Evolutionary conservation across 1,284 basidiomycete species (phyloP).

Genomic region (Moesziomyces sp.): DNA sequence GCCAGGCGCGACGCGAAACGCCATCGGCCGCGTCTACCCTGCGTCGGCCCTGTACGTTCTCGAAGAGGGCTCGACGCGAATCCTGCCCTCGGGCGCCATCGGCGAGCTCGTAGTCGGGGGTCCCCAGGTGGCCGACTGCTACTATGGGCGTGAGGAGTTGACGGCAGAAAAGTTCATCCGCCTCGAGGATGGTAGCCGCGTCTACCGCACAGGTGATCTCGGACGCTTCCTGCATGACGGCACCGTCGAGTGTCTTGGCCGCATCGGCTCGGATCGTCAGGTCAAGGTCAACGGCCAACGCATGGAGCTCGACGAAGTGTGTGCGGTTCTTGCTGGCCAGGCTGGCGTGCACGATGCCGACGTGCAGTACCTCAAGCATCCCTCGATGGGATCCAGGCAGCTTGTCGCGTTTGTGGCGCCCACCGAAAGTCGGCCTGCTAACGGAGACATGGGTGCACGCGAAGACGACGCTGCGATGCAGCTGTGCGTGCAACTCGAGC

Average conservation of each 20-base stretch:
- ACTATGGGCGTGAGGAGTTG: slow-evolving; percentile 57
- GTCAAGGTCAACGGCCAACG: slow-evolving; percentile 67
- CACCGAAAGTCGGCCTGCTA: slow-evolving; percentile 1
- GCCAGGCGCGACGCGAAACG: slow-evolving; percentile 40
- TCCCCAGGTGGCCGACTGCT: slow-evolving; percentile 64
- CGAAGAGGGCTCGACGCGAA: slow-evolving; percentile 22
- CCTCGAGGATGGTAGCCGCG: slow-evolving; percentile 51
- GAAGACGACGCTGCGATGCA: slow-evolving; percentile 38
- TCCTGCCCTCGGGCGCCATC: slow-evolving; percentile 48
- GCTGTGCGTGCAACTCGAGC: slow-evolving; percentile 35
- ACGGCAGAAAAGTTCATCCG: slow-evolving; percentile 56
- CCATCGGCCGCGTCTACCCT: slow-evolving; percentile 59
- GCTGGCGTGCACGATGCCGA: slow-evolving; percentile 47
- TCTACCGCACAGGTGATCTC: slow-evolving; percentile 65
- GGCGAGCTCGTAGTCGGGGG: slow-evolving; percentile 65
- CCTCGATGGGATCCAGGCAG: slow-evolving; percentile 53
- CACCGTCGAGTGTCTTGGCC: slow-evolving; percentile 61
- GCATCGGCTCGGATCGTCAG: slow-evolving; percentile 58
- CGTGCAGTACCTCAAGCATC: slow-evolving; percentile 62
- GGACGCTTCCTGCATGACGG: slow-evolving; percentile 62
- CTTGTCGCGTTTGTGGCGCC: slow-evolving; percentile 59
- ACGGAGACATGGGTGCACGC: slow-evolving; percentile 14
- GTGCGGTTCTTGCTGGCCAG: slow-evolving; percentile 45
- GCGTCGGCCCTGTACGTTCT: slow-evolving; percentile 56
- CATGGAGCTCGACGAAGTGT: slow-evolving; percentile 66